Conservation (phyloP, 2,329 filamentous ascomycete genomes). For the Amylocarpus encephaloides region DNA sequence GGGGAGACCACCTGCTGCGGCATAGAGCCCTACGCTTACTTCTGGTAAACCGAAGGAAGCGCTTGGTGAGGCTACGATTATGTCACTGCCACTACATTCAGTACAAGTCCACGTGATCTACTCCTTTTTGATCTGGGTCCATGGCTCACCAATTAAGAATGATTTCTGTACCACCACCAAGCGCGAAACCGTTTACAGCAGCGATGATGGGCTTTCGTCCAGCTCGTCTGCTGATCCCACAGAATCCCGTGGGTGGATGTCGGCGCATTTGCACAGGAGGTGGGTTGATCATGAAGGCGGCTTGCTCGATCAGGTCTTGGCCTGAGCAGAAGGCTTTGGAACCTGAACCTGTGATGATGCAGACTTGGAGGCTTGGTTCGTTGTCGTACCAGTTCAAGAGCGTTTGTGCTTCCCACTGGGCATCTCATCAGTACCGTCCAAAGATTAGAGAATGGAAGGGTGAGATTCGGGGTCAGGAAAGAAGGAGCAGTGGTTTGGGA, state of each 20-base stretch:
- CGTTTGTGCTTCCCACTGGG: constrained; percentile 3
- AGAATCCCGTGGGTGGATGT: constrained; percentile 46
- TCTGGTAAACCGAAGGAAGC: constrained; percentile 69
- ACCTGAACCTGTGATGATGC: constrained; percentile 57
- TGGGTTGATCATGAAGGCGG: constrained; percentile 36
- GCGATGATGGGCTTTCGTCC: constrained; percentile 72
- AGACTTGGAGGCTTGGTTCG: constrained; percentile 53
- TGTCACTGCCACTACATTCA: constrained; percentile 42
- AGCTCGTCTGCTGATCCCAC: constrained; percentile 57
- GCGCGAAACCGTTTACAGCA: constrained; percentile 70
- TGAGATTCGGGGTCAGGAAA: not conserved
- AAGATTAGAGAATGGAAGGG: not conserved
- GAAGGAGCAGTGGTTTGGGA: not conserved
- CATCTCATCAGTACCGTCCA: not conserved
- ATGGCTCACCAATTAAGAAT: constrained; percentile 41
- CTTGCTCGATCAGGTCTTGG: constrained; percentile 58
- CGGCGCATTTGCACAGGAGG: constrained; percentile 25
- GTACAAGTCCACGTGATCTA: not conserved
- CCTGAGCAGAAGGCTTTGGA: constrained; percentile 61
- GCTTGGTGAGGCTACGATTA: constrained; percentile 54
- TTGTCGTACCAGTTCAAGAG: constrained; percentile 56
- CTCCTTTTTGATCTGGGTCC: not conserved
- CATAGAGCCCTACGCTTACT: constrained; percentile 62
- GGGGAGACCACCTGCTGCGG: constrained; percentile 65
- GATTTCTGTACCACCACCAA: constrained; percentile 75